Conservation (phyloP, 805 yeast genomes). For the Myxozyma udenii region DNA sequence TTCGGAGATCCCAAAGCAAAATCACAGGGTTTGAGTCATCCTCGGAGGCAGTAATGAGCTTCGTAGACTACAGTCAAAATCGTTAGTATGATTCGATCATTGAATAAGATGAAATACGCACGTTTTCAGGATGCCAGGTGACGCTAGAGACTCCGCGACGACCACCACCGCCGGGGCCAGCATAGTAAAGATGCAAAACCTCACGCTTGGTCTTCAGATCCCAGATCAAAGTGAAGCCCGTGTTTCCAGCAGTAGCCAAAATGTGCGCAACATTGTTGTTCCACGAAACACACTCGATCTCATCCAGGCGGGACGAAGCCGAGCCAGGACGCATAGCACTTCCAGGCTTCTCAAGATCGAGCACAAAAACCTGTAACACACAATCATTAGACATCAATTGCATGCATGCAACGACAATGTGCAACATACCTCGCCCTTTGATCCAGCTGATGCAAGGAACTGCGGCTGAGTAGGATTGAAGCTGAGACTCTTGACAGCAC, state of each 20-base stretch:
- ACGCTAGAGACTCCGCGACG: constrained; percentile 75
- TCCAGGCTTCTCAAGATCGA: constrained; percentile 73
- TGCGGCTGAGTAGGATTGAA: constrained; percentile 74
- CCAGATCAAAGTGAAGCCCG: constrained; percentile 90
- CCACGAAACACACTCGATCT: constrained; percentile 82
- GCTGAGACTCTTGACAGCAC: constrained; percentile 66
- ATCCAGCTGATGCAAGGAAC: constrained; percentile 80
- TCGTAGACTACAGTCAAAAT: constrained; percentile 60
- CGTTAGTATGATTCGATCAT: background rate
- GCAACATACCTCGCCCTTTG: constrained; percentile 61
- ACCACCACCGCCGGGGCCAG: constrained; percentile 42
- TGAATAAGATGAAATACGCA: background rate
- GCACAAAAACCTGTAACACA: constrained; percentile 56
- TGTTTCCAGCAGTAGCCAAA: constrained; percentile 82
- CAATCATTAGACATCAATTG: background rate
- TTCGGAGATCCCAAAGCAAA: constrained; percentile 90
- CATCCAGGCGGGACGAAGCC: constrained; percentile 76
- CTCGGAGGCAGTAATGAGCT: constrained; percentile 81
- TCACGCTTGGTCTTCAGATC: constrained; percentile 84
- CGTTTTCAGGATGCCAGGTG: constrained; percentile 81
- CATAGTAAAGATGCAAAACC: constrained; percentile 77
- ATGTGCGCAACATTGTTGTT: constrained; percentile 79
- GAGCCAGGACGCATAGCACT: constrained; percentile 63
- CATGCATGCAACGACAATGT: background rate
- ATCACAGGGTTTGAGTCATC: constrained; percentile 76